These are phyloP conservation scores for Cyclotella choctawhatcheeana DNA, from an alignment of 108 stramenopile genomes.

Conservation along the genomic window DNA sequence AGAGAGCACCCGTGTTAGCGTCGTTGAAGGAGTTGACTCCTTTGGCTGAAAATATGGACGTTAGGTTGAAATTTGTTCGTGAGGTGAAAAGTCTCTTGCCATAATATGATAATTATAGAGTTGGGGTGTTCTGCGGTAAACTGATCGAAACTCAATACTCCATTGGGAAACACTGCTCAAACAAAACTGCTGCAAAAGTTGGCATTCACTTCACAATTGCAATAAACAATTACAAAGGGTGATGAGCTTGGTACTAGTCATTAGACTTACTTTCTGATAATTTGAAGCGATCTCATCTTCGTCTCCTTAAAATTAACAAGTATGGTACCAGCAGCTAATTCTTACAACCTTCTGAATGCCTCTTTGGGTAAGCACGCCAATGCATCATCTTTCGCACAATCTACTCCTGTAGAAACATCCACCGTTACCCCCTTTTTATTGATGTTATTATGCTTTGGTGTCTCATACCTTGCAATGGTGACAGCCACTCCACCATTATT, in stretches of 20 bases:
- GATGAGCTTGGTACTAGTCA: too few species aligned
- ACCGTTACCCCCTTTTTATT: conserved; percentile 84
- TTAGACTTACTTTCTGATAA: too few species aligned
- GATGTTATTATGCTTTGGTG: conserved; percentile 86
- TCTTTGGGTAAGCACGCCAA: conserved; percentile 53
- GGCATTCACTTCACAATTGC: too few species aligned
- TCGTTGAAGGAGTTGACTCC: conserved; percentile 49
- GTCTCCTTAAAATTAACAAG: too few species aligned
- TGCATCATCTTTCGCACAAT: conserved; percentile 83
- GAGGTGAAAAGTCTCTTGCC: conserved; percentile 49
- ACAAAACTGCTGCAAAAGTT: too few species aligned
- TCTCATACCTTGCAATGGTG: conserved; percentile 89
- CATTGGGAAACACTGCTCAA: too few species aligned
- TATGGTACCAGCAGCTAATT: too few species aligned
- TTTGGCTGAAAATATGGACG: conserved; percentile 16
- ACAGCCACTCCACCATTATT: conserved; percentile 88
- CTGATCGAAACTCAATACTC: too few species aligned
- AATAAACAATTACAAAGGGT: too few species aligned
- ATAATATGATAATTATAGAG: too few species aligned
- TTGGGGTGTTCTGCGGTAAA: too few species aligned
- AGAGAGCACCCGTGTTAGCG: conserved; percentile 49
- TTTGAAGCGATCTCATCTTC: too few species aligned
- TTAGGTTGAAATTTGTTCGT: conserved; percentile 38
- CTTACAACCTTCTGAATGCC: conserved; percentile 13
- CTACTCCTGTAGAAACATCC: conserved; percentile 61